These are phyloP conservation scores for Taiwanofungus camphoratus DNA, from an alignment of 1,284 basidiomycete species.

Conservation along the genomic window DNA sequence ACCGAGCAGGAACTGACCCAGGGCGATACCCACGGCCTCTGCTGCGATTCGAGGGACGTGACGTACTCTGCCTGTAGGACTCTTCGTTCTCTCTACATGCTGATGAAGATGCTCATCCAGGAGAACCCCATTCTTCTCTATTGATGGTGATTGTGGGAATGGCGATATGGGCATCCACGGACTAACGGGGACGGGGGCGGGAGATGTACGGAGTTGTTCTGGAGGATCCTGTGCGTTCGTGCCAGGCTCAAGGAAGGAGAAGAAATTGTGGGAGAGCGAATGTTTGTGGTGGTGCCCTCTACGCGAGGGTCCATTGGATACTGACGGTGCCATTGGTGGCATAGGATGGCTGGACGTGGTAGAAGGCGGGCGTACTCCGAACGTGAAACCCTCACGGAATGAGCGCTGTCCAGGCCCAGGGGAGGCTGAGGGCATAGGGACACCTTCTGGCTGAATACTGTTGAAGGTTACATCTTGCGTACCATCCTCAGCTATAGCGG, in stretches of 20 bases:
- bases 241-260: conserved; percentile 45
- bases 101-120: conserved; percentile 7
- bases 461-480: conserved; percentile 46
- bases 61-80: conserved; percentile 19
- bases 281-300: conserved; percentile 91
- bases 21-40: conserved; percentile 26
- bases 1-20: conserved; percentile 53
- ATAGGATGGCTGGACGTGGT: conserved; percentile 22
- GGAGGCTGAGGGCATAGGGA: conserved; percentile 41
- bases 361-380: conserved; percentile 44
- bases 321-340: conserved; percentile 21
- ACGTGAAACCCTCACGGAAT: conserved; percentile 60
- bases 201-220: conserved; percentile 40
- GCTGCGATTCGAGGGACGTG: conserved; percentile 18
- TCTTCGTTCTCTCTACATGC: conserved; percentile 11
- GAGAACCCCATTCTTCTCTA: conserved; percentile 5
- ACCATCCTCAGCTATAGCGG: conserved; percentile 65
- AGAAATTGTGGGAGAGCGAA: conserved; percentile 91
- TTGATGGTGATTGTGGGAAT: conserved; percentile 23
- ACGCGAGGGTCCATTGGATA: conserved; percentile 38
- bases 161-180: conserved; percentile 47
- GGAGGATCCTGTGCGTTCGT: conserved; percentile 11
- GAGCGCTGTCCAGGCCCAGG: conserved; percentile 27
- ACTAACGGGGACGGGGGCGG: conserved; percentile 45
- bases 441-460: conserved; percentile 39